Evolutionary conservation across 306 rosid species (phyloP).

Genomic region (Lathyrus sativus): DNA sequence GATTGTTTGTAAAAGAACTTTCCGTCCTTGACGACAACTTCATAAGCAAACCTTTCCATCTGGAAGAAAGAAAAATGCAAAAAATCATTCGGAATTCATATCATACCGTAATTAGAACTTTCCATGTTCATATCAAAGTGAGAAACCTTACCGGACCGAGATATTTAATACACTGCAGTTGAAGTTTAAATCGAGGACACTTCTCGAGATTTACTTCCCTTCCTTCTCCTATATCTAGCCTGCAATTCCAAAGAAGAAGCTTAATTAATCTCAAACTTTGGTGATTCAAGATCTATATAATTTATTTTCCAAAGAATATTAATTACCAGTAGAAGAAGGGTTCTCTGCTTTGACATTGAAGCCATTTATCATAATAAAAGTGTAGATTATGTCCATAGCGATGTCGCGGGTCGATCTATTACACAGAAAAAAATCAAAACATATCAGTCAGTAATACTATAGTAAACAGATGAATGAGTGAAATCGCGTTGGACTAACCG

Average conservation of each 20-base stretch:
- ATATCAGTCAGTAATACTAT: constrained; percentile 28
- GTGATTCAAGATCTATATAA: constrained; percentile 16
- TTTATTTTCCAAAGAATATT: constrained; percentile 7
- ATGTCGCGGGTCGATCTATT: constrained; percentile 95
- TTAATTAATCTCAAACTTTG: constrained; percentile 15
- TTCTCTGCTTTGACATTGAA: constrained; percentile 82
- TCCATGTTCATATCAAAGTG: not conserved
- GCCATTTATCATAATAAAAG: constrained; percentile 86
- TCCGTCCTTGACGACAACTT: constrained; percentile 79
- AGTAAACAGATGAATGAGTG: constrained; percentile 17
- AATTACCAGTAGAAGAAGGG: constrained; percentile 97
- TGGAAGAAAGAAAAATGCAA: constrained; percentile 39
- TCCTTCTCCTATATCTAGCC: constrained; percentile 99
- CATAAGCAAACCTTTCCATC: constrained; percentile 94
- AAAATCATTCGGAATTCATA: not conserved
- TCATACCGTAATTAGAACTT: not conserved
- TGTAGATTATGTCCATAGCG: constrained; percentile 97
- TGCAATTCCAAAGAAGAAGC: constrained; percentile 42
- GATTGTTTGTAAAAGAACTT: constrained; percentile 77
- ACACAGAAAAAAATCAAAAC: constrained; percentile 26
- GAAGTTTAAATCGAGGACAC: constrained; percentile 81
- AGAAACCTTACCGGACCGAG: constrained; percentile 87
- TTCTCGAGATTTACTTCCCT: constrained; percentile 84
- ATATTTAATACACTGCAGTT: constrained; percentile 92
- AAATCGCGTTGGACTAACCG: constrained; percentile 61